Conservation (phyloP, 352 stramenopile species). For the Phytophthora quininea region DNA sequence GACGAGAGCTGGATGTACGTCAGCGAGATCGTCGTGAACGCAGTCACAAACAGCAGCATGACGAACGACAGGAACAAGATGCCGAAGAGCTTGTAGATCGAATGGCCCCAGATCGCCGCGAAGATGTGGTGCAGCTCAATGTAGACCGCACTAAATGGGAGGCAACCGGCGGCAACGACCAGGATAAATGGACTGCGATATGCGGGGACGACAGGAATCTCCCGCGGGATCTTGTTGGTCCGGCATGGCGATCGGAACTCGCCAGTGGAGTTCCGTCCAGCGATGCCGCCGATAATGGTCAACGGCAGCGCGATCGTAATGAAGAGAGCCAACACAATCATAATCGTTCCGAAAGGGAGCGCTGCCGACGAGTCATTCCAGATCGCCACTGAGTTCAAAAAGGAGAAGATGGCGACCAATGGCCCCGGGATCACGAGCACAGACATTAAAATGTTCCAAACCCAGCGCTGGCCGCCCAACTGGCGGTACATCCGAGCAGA, state of each 20-base stretch:
- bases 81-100: constrained; percentile 98
- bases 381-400: constrained; percentile 96
- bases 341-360: constrained; percentile 95
- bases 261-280: constrained; percentile 92
- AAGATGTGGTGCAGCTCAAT: constrained; percentile 99
- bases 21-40: constrained; percentile 97
- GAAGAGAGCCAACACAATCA: constrained; percentile 94
- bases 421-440: constrained; percentile 93
- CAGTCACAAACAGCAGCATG: constrained; percentile 96
- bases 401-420: constrained; percentile 92
- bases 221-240: constrained; percentile 95
- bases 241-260: constrained; percentile 94
- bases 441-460: constrained; percentile 94
- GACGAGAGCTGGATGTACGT: constrained; percentile 97
- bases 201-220: constrained; percentile 92
- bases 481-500: constrained; percentile 94
- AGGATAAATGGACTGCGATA: constrained; percentile 88
- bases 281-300: constrained; percentile 94
- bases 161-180: constrained; percentile 94
- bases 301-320: constrained; percentile 94
- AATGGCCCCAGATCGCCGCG: constrained; percentile 97
- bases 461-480: constrained; percentile 94
- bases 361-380: constrained; percentile 95
- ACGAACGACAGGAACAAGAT: constrained; percentile 97
- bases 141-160: constrained; percentile 98